Base-by-base conservation (phyloP, 768 basidiomycete species). In the Podaxis sp. region DNA sequence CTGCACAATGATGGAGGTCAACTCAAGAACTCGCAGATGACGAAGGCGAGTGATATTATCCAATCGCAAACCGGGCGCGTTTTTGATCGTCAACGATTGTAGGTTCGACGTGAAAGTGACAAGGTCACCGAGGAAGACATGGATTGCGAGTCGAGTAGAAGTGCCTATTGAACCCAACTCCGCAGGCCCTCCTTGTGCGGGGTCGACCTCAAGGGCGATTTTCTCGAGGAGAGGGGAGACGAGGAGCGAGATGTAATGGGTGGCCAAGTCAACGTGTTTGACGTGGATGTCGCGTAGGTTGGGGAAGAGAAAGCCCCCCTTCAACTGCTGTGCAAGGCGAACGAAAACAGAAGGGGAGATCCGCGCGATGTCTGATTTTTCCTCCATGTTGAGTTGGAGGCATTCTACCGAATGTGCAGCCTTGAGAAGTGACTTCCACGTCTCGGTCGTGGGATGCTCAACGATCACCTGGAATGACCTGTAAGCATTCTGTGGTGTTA, bases 281-380 rank as follows among this genome's bases (percentile, higher is more conserved):
- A 58, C 28, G 11, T 9, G 11, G 44, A 48, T 24, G 4, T 24
- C 44, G 42, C 11, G 22, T 15, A 58, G 30, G 6, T 36, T 30
- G 12, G 57, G 57, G 19, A 58, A 58, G 15, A 58, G 19, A n/a
- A 40, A 24, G 19, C 4, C 19, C 19, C 57, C 57, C 19, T 19
- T 58, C 12, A 58, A 24, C 22, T 58, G 44, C 57, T 58, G 57
- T 11, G 30, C 26, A 58, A 58, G 17, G 12, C 46, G 42, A 17
- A 58, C 44, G 33, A 46, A 58, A 46, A 48, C 44, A 6, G 57
- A 28, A 8, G 57, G 44, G 17, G 5, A 46, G 22, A 58, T 48
- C 3, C 8, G 44, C 6, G 44, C 22, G 11, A 24, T 40, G 9
- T 58, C 30, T 36, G 1, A 1, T 4, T 4, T 36, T 33, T 24